Evolutionary conservation across 768 basidiomycete genomes (phyloP).

Genomic region (Candolleomyces efflorescens): DNA sequence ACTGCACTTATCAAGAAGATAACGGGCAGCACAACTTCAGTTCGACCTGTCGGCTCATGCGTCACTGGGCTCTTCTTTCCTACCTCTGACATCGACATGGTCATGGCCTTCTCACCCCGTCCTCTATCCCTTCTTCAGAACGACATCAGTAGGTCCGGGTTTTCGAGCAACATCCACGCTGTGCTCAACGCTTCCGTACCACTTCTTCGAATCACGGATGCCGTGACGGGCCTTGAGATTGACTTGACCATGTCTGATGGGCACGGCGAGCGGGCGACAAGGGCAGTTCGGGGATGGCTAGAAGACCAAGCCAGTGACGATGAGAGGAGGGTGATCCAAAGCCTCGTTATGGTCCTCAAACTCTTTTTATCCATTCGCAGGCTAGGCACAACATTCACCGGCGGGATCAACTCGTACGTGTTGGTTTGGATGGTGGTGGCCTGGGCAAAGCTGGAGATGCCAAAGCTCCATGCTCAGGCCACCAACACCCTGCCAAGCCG

Average conservation of each 20-base stretch:
- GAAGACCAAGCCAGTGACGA: slow-evolving; percentile 5
- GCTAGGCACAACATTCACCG: slow-evolving; percentile 22
- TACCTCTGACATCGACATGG: slow-evolving; percentile 26
- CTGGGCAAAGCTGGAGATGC: slow-evolving; percentile 23
- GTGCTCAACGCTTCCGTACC: slow-evolving; percentile 14
- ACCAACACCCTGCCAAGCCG: neutral
- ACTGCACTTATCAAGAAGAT: slow-evolving; percentile 14
- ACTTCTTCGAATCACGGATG: slow-evolving; percentile 20
- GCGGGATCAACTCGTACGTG: slow-evolving; percentile 22
- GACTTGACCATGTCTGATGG: slow-evolving; percentile 16
- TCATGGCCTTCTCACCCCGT: slow-evolving; percentile 9
- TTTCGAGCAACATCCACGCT: slow-evolving; percentile 13
- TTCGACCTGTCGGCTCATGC: slow-evolving; percentile 18
- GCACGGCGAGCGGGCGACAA: slow-evolving; percentile 15
- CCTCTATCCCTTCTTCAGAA: neutral
- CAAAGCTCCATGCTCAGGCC: slow-evolving; percentile 1
- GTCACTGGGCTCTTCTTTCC: slow-evolving; percentile 22
- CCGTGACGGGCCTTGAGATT: slow-evolving; percentile 20
- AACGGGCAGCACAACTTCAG: slow-evolving; percentile 6
- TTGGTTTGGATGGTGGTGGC: slow-evolving; percentile 26
- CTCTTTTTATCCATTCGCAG: slow-evolving; percentile 20
- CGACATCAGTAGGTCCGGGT: slow-evolving; percentile 11
- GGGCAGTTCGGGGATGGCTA: slow-evolving; percentile 18
- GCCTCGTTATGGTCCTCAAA: slow-evolving; percentile 20
- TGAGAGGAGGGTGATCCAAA: slow-evolving; percentile 8